Conservation (phyloP, 2,329 filamentous ascomycete genomes). For the Aspergillus ibericus region DNA sequence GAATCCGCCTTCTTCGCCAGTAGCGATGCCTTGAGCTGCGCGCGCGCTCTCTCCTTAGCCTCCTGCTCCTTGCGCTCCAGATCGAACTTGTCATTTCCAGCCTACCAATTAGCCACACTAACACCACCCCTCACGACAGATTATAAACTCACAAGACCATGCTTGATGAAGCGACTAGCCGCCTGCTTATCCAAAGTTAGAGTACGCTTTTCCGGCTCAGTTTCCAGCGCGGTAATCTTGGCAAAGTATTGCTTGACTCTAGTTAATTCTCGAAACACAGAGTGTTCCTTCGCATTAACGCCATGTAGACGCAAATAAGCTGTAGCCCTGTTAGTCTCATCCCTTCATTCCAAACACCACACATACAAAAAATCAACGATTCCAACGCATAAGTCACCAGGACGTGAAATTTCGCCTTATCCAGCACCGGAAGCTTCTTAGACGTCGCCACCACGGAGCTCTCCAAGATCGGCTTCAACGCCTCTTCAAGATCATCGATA, state of each 20-base stretch:
- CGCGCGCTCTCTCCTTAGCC: constrained; percentile 52
- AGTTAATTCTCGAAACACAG: constrained; percentile 80
- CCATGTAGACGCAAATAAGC: constrained; percentile 78
- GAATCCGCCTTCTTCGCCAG: constrained; percentile 41
- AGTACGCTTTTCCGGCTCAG: constrained; percentile 56
- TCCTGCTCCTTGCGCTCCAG: constrained; percentile 50
- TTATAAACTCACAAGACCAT: constrained; percentile 64
- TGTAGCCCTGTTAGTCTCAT: constrained; percentile 31
- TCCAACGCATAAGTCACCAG: constrained; percentile 85
- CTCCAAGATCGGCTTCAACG: constrained; percentile 70
- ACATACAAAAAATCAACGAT: constrained; percentile 79
- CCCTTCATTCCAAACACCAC: background rate
- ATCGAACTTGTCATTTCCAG: constrained; percentile 54
- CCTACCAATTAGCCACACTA: constrained; percentile 30
- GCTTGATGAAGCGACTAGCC: constrained; percentile 76
- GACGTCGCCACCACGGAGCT: constrained; percentile 65
- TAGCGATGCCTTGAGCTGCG: constrained; percentile 49
- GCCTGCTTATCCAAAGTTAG: constrained; percentile 71
- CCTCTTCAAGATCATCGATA: constrained; percentile 74
- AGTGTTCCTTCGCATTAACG: constrained; percentile 77
- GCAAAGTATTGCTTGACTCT: constrained; percentile 88
- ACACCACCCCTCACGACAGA: background rate
- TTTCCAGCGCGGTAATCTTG: constrained; percentile 81
- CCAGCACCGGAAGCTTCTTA: constrained; percentile 81
- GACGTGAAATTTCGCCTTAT: constrained; percentile 93